Evolutionary conservation across 352 stramenopile genomes (phyloP), one percentile per base, ranked within the genome.

Genomic region (Pythium utonaiense): DNA sequence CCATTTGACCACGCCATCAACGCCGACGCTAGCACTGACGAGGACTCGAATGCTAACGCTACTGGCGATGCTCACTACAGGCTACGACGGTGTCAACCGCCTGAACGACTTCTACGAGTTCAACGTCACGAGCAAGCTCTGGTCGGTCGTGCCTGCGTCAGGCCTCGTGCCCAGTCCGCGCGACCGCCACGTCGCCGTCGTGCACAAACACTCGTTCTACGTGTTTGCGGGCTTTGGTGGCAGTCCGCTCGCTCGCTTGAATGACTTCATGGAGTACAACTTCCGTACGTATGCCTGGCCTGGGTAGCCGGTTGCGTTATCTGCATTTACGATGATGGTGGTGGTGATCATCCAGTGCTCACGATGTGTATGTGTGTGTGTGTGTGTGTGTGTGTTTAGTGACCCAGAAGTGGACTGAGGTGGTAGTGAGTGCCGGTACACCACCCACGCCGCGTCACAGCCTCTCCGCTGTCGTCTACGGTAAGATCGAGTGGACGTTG

Each of bases 251-350:
- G n/a, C n/a, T n/a, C n/a, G 95, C 25, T 87, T 98, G 28, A 98
- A 98, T 66, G 93, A 98, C 63, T 98, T 98, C 72, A 88, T 98
- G 69, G 83, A 96, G 61, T 98, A 96, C 71, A 93, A 96, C 67
- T 98, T 98, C 63, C 66, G 84, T 97, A 83, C 31, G 70, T 76
- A n/a, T n/a, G 6, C 17, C 12, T n/a, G 16, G 38, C 38, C n/a
- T n/a, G n/a, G n/a, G n/a, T n/a, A n/a, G n/a, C n/a, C n/a, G n/a
- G n/a, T n/a, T n/a, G n/a, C n/a, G n/a, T n/a, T n/a, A n/a, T n/a
- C n/a, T n/a, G n/a, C n/a, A n/a, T n/a, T n/a, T n/a, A n/a, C n/a
- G n/a, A n/a, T n/a, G n/a, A n/a, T n/a, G n/a, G n/a, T n/a, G n/a
- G n/a, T n/a, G n/a, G n/a, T n/a, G n/a, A n/a, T n/a, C n/a, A n/a